These are phyloP conservation scores for Ramaria rubella DNA, from an alignment of 768 basidiomycete species.

Conservation along the genomic window DNA sequence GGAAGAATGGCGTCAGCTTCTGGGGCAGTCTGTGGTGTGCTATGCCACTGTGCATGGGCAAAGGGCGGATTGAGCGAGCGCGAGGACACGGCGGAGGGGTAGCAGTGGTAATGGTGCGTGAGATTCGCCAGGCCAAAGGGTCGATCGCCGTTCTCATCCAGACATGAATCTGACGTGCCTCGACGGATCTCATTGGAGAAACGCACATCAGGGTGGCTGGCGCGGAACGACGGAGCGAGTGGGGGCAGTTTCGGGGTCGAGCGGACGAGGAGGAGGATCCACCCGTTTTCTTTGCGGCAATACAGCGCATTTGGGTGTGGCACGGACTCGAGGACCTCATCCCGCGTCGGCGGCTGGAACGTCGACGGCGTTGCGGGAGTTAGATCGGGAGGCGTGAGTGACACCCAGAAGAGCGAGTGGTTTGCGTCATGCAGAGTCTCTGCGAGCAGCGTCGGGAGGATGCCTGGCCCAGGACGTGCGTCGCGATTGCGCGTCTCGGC, in stretches of 20 bases:
- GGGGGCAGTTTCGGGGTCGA: conserved; percentile 56
- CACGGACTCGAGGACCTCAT: conserved; percentile 60
- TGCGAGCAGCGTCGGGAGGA: conserved; percentile 61
- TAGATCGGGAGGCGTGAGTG: conserved; percentile 30
- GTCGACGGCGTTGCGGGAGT: conserved; percentile 19
- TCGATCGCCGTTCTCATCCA: conserved; percentile 40
- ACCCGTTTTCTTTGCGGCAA: conserved; percentile 75
- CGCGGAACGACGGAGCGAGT: conserved; percentile 48
- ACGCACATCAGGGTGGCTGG: conserved; percentile 29
- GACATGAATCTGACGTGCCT: conserved; percentile 43
- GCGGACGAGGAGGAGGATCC: conserved; percentile 71
- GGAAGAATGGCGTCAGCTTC: neutral
- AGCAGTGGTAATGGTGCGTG: conserved; percentile 80
- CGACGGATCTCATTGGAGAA: conserved; percentile 54
- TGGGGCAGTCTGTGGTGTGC: conserved; percentile 25
- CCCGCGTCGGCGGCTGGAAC: conserved; percentile 42
- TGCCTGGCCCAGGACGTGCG: conserved; percentile 61
- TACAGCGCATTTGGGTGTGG: conserved; percentile 83
- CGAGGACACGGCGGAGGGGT: conserved; percentile 64
- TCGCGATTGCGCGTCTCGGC: conserved; percentile 35
- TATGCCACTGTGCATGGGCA: conserved; percentile 52
- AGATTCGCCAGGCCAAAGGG: conserved; percentile 43
- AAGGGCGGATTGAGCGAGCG: conserved; percentile 57
- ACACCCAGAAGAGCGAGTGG: conserved; percentile 64
- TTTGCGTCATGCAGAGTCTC: conserved; percentile 65